Base-by-base conservation (phyloP, 306 rosid genomes). In the Prunus padus region DNA sequence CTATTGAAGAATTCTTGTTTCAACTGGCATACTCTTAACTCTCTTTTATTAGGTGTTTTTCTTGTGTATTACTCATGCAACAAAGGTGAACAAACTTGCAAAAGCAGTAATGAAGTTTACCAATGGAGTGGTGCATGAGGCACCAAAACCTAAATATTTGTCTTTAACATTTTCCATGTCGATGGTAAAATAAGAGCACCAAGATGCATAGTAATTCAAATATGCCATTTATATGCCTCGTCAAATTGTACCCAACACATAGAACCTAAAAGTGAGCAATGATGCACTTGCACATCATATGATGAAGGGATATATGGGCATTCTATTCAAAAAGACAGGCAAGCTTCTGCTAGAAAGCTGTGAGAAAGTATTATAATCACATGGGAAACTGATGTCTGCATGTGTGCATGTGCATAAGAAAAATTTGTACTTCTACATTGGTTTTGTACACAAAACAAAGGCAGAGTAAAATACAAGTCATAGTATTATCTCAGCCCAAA, bases 401-500 rank as follows among this genome's bases (percentile, higher is more conserved):
- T 16, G 5, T 26, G 20, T 62, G 67, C 18, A 13, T 0, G 45
- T 8, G 51, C 51, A 46, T 25, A 20, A 18, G 30, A 22, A 56
- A 22, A 23, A 11, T 12, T 11, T 30, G 44, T 62, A 30, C 44
- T 8, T 30, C 42, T 62, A 28, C 22, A 62, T 8, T 8, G 67
- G 16, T 62, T 62, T 28, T 62, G 11, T 18, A 1, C 13, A 30
- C 3, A 28, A n/a, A 42, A 28, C 44, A 62, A 15, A 62, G 25
- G 8, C 65, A 55, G 78, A 40, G 68, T 65, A 37, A 64, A 31
- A 20, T 74, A 46, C 51, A 51, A 51, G 30, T 59, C 59, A 56
- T 25, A 2, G 5, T 25, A 60, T 60, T 60, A 60, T 26, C 33
- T 60, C 25, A 23, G 25, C 65, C 37, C 13, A 25, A 13, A 60